Base-by-base conservation (phyloP, 768 basidiomycete species). In the Suillus occidentalis region DNA sequence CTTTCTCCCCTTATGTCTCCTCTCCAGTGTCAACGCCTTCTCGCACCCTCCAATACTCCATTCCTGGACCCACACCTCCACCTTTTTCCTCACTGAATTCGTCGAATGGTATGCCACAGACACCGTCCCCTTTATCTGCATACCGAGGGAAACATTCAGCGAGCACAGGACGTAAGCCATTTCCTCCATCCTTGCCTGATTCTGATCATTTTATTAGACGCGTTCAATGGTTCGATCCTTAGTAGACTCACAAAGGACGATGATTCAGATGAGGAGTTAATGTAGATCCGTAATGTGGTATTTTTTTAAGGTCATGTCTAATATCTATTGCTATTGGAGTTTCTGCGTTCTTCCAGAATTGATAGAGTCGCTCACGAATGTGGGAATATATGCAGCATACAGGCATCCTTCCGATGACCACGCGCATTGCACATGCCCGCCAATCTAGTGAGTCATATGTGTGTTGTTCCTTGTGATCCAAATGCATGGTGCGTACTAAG, bases 61-160 rank as follows among this genome's bases (percentile, higher is more conserved):
- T 76, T 67, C 76, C 76, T 18, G 79, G 78, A 28, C 78, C 79
- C 2, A 74, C 80, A 0, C 78, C 81, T n/a, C 77, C 80, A 0
- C 68, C 79, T 65, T 65, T 78, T 61, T 59, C 60, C 66, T 82
- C 79, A 56, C 71, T 77, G 6, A 76, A 71, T 5, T 73, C 73
- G 2, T 73, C 75, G 1, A 66, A 76, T 67, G 65, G 77, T 60
- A 64, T 69, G 45, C 69, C 79, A 57, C 71, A 74, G 37, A 79
- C 80, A 2, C 76, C 80, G 7, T 73, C 77, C 0, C 78, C 79
- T 5, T 78, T 79, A n/a, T 72, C 78, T 9, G 76, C 80, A 5
- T 81, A 80, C 59, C 69, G 78, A 16, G 80, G 80, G 36, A 76
- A 71, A 61, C 80, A 81, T 62, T 70, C 73, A 20, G 65, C 71